Percentiles rank a stretch among this genome's conserved stretches.
Evolutionary conservation across 2,329 filamentous ascomycete species (phyloP).

Genomic region (Neophaeococcomyces aloes): DNA sequence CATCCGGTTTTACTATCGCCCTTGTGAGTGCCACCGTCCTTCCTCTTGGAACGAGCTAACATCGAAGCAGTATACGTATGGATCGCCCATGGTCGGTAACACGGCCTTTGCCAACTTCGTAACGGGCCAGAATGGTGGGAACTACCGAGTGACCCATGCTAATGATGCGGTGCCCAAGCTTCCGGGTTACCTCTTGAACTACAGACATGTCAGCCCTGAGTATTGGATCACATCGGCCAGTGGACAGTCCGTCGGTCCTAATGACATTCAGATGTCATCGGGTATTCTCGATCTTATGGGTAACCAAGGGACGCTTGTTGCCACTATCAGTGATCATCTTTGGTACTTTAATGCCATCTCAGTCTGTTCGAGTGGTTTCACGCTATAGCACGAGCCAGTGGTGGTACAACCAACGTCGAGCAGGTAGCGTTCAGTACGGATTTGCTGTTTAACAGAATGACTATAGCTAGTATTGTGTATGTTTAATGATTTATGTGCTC

Average conservation of each 20-base stretch:
- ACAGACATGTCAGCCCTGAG: constrained; percentile 30
- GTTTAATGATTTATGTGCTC: too few relatives aligned
- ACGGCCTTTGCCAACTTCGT: constrained; percentile 29
- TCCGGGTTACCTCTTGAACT: constrained; percentile 27
- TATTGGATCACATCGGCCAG: constrained; percentile 31
- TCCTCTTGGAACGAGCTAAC: constrained; percentile 1
- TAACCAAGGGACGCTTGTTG: constrained; percentile 25
- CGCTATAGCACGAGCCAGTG: background rate
- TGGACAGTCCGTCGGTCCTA: constrained; percentile 23
- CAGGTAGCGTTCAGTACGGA: too few relatives aligned
- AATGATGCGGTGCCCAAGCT: constrained; percentile 32
- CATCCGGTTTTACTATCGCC: constrained; percentile 31
- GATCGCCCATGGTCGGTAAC: constrained; percentile 35
- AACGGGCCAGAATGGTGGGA: constrained; percentile 26
- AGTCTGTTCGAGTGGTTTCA: constrained; percentile 9
- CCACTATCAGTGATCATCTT: constrained; percentile 25
- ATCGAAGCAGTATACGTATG: constrained; percentile 31
- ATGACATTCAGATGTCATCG: constrained; percentile 26
- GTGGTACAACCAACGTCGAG: too few relatives aligned
- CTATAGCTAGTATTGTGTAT: too few relatives aligned
- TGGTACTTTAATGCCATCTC: constrained; percentile 28
- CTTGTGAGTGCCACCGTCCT: constrained; percentile 29
- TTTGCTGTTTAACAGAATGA: too few relatives aligned
- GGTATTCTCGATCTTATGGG: constrained; percentile 27
- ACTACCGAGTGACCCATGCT: constrained; percentile 31